Percentiles rank a stretch among this genome's conserved stretches.
Evolutionary conservation across 2,329 filamentous ascomycete genomes (phyloP).

Genomic region (Hypoxylon sp.): DNA sequence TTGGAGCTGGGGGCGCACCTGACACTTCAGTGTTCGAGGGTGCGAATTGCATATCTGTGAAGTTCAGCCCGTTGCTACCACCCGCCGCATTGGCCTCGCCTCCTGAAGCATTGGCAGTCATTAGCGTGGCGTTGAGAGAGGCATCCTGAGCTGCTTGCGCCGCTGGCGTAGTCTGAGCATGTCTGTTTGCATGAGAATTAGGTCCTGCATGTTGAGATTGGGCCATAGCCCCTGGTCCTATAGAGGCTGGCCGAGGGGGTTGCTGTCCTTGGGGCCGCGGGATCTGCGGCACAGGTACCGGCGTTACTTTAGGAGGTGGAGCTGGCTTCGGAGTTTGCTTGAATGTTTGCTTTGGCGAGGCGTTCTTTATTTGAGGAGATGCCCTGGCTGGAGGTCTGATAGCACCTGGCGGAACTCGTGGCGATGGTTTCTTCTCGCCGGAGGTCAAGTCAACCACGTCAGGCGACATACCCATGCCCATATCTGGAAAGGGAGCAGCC

Average conservation of each 20-base stretch:
- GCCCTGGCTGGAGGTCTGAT: slow-evolving; percentile 41
- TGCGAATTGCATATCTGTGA: slow-evolving; percentile 70
- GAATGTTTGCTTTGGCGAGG: slow-evolving; percentile 45
- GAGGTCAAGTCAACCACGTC: slow-evolving; percentile 51
- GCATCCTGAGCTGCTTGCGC: slow-evolving; percentile 44
- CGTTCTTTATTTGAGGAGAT: slow-evolving; percentile 47
- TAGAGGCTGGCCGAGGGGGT: slow-evolving; percentile 35
- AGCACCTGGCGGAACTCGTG: slow-evolving; percentile 44
- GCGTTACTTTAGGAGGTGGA: slow-evolving; percentile 46
- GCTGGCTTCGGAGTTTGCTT: slow-evolving; percentile 40
- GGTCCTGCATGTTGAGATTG: slow-evolving; percentile 35
- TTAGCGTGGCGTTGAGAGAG: slow-evolving; percentile 41
- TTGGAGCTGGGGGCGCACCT: slow-evolving; percentile 51
- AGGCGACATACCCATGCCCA: slow-evolving; percentile 62
- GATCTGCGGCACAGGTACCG: slow-evolving; percentile 49
- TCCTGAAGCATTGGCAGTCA: slow-evolving; percentile 31
- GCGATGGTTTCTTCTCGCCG: slow-evolving; percentile 48
- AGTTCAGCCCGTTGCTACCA: slow-evolving; percentile 60
- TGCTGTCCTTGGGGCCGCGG: slow-evolving; percentile 45
- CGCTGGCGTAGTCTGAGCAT: slow-evolving; percentile 37
- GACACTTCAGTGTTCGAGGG: slow-evolving; percentile 55
- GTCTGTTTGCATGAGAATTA: slow-evolving; percentile 29
- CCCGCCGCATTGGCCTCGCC: slow-evolving; percentile 34
- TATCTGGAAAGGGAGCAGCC: slow-evolving; percentile 68
- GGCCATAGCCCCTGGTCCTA: slow-evolving; percentile 39